These are phyloP conservation scores for Yarrowia sp. DNA, from an alignment of 805 yeast genomes.

Conservation along the genomic window DNA sequence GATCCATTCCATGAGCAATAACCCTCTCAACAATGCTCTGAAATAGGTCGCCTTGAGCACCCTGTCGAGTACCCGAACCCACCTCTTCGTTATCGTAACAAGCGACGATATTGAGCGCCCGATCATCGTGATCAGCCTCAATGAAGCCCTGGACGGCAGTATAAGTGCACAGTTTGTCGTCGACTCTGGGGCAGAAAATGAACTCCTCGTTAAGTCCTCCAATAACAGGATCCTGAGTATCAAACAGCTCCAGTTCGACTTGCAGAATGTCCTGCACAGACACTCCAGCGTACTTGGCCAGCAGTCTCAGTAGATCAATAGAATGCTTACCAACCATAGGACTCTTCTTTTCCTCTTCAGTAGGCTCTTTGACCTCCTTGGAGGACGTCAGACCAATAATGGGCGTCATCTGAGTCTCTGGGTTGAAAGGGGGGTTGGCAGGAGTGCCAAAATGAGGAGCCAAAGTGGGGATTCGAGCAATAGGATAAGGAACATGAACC, in stretches of 20 bases:
- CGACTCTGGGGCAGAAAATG: slow-evolving; percentile 77
- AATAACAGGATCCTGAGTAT: slow-evolving; percentile 72
- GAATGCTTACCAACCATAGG: slow-evolving; percentile 71
- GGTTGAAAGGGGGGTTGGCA: slow-evolving; percentile 67
- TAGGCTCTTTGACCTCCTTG: slow-evolving; percentile 41
- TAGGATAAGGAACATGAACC: slow-evolving; percentile 43
- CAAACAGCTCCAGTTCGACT: slow-evolving; percentile 75
- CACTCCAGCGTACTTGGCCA: slow-evolving; percentile 60
- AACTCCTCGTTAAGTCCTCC: slow-evolving; percentile 80
- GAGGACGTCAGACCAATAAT: slow-evolving; percentile 56
- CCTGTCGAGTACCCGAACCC: slow-evolving; percentile 77
- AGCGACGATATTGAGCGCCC: slow-evolving; percentile 50
- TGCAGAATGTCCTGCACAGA: slow-evolving; percentile 61
- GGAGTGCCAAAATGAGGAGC: slow-evolving; percentile 85
- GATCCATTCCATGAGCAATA: slow-evolving; percentile 35
- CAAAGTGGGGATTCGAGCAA: slow-evolving; percentile 78
- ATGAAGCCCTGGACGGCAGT: slow-evolving; percentile 59
- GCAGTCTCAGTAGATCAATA: slow-evolving; percentile 61
- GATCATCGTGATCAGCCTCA: slow-evolving; percentile 38
- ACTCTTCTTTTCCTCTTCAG: slow-evolving; percentile 63
- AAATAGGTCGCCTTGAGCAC: slow-evolving; percentile 74
- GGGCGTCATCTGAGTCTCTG: slow-evolving; percentile 79
- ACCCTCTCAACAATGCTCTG: slow-evolving; percentile 60
- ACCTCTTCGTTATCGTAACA: slow-evolving; percentile 82
- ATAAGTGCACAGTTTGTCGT: slow-evolving; percentile 78